These are phyloP conservation scores for Xylariaceae sp. DNA, from an alignment of 2,329 filamentous ascomycete genomes.

Conservation along the genomic window DNA sequence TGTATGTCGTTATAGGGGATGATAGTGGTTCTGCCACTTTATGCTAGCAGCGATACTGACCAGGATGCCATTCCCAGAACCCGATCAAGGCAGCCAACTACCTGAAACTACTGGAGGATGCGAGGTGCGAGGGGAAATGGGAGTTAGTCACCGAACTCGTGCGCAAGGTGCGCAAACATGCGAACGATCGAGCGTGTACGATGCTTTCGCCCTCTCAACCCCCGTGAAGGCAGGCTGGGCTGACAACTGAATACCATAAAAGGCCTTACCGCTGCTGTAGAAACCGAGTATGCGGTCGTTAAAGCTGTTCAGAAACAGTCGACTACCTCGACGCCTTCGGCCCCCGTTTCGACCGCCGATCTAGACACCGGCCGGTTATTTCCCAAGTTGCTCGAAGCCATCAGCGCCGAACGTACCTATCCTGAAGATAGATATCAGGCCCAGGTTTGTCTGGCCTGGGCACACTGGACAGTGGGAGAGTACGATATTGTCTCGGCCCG, in stretches of 20 bases:
- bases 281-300: conserved; percentile 61
- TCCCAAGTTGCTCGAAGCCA: conserved; percentile 49
- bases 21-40: background rate
- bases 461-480: conserved; percentile 73
- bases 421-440: conserved; percentile 68
- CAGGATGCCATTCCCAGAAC: conserved; percentile 34
- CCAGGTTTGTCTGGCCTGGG: conserved; percentile 75
- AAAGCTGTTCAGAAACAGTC: conserved; percentile 45
- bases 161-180: conserved; percentile 92
- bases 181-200: conserved; percentile 77
- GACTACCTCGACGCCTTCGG: conserved; percentile 37
- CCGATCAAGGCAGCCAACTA: conserved; percentile 77
- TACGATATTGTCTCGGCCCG: conserved; percentile 55
- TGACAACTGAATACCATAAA: conserved; percentile 18
- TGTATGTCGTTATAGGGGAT: conserved; percentile 22
- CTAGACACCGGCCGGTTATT: conserved; percentile 43
- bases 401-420: conserved; percentile 52
- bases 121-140: conserved; percentile 86
- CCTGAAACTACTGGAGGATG: conserved; percentile 74
- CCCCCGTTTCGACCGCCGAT: conserved; percentile 38
- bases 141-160: conserved; percentile 79
- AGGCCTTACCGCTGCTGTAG: conserved; percentile 67
- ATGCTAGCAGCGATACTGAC: conserved; percentile 13
- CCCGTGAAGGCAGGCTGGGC: conserved; percentile 10
- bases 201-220: conserved; percentile 16